These are phyloP conservation scores for Tetratostichococcus sp. DNA, from an alignment of 139 green algal species.

Conservation along the genomic window DNA sequence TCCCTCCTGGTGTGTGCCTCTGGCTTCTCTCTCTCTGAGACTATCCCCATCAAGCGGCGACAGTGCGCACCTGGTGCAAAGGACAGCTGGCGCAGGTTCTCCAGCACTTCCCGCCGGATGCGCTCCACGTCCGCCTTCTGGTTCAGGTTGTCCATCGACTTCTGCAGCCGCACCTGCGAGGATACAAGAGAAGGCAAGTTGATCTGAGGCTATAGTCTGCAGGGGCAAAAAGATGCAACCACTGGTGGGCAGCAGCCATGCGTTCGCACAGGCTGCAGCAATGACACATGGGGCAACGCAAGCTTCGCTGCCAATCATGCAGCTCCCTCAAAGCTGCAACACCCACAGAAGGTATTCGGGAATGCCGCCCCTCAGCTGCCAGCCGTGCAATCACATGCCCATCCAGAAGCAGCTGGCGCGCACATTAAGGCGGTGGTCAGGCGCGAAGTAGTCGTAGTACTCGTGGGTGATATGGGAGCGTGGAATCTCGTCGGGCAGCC, in stretches of 20 bases:
- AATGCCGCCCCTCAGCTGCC: too few species aligned
- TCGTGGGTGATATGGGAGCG: constrained; percentile 23
- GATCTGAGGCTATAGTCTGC: too few species aligned
- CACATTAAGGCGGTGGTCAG: constrained; percentile 37
- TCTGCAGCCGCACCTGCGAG: not conserved
- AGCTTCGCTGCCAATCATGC: too few species aligned
- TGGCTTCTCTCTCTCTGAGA: not conserved
- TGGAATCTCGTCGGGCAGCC: constrained; percentile 56
- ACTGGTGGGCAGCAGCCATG: too few species aligned
- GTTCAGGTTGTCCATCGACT: constrained; percentile 63
- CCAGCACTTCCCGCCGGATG: constrained; percentile 58
- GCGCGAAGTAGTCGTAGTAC: constrained; percentile 69
- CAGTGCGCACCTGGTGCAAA: not conserved
- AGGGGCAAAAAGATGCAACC: too few species aligned
- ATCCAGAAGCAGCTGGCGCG: not conserved
- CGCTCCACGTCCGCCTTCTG: constrained; percentile 60
- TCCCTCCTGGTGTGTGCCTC: too few species aligned
- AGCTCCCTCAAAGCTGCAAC: too few species aligned
- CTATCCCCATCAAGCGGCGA: not conserved
- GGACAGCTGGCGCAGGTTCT: constrained; percentile 46
- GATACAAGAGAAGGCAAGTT: too few species aligned
- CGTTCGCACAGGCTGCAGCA: too few species aligned
- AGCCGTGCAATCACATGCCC: too few species aligned
- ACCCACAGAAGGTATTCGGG: too few species aligned
- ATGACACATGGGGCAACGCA: too few species aligned